These are phyloP conservation scores for Saccharomycopsis fibuligera DNA, from an alignment of 805 yeast genomes.

Conservation along the genomic window DNA sequence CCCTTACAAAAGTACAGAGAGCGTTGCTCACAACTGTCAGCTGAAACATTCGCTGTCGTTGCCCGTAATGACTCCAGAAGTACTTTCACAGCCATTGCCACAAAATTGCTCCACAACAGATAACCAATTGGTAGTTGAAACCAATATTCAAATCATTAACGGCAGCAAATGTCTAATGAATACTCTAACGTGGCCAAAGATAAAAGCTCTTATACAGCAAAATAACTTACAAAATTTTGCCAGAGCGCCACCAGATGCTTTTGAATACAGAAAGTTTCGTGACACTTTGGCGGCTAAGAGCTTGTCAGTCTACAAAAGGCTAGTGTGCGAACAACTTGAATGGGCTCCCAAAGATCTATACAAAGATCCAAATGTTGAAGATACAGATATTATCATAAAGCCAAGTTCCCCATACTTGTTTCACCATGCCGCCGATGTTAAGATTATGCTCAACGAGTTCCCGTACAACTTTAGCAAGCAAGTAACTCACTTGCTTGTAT, in stretches of 20 bases:
- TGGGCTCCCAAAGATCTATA: conserved; percentile 13
- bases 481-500: conserved; percentile 54
- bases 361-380: conserved; percentile 10
- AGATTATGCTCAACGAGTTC: conserved; percentile 50
- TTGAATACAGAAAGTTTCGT: conserved; percentile 7
- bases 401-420: conserved; percentile 30
- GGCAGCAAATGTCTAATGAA: conserved; percentile 14
- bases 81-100: not conserved
- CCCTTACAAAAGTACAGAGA: not conserved
- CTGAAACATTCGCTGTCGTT: not conserved
- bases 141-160: not conserved
- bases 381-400: conserved; percentile 1
- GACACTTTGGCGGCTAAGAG: not conserved
- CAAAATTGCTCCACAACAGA: not conserved
- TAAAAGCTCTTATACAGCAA: conserved; percentile 8
- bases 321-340: conserved; percentile 17
- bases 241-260: conserved; percentile 7
- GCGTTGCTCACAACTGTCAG: not conserved
- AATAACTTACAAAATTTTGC: conserved; percentile 14
- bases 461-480: conserved; percentile 54
- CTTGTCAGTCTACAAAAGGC: conserved; percentile 9
- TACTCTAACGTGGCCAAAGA: conserved; percentile 6
- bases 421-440: conserved; percentile 36
- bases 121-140: not conserved
- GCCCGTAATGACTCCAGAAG: not conserved